Evolutionary conservation across 345 rosid genomes (phyloP), one percentile per base, ranked within the genome.

Genomic region (Luvunga scandens): DNA sequence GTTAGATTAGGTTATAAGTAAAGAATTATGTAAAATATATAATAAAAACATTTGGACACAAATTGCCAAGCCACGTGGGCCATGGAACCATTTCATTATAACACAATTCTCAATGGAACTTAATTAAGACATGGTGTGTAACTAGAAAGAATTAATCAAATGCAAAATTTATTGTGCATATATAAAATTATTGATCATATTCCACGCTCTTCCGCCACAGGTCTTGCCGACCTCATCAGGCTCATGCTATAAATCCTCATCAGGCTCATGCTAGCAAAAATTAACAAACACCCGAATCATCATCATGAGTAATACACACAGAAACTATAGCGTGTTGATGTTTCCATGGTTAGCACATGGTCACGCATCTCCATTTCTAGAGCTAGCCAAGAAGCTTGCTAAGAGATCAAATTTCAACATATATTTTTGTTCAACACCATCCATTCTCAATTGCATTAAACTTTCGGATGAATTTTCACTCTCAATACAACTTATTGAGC

Each of bases 291-390:
- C 50, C 4, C 16, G 1, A 42, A 12, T 42, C 14, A 42, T 19
- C 22, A 78, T 36, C 19, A 70, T 77, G 79, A 38, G 39, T 50
- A 1, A 21, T 22, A 27, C 18, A 39, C 45, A 25, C 48, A 69
- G 57, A 9, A 81, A 70, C 1, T 66, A 56, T 0, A 82, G 84
- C 3, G 60, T 87, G 48, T 63, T 85, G 73, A 81, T 89, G 87
- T 64, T 87, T 2, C 87, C 90, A 84, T 87, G 90, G 88, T 69
- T 89, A 27, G 92, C 87, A 66, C 79, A 85, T 30, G 86, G 92
- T 25, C 90, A 87, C 77, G 80, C 78, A 18, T 72, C 82, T 16
- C 87, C 92, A 13, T 87, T 77, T 77, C 66, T 86, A 9, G 87
- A 86, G 78, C 85, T 87, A 4, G 85, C 83, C 33, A 87, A 85